These are phyloP conservation scores for Isoetes taiwanensis DNA, from an alignment of 75 land plant genomes.

Conservation along the genomic window DNA sequence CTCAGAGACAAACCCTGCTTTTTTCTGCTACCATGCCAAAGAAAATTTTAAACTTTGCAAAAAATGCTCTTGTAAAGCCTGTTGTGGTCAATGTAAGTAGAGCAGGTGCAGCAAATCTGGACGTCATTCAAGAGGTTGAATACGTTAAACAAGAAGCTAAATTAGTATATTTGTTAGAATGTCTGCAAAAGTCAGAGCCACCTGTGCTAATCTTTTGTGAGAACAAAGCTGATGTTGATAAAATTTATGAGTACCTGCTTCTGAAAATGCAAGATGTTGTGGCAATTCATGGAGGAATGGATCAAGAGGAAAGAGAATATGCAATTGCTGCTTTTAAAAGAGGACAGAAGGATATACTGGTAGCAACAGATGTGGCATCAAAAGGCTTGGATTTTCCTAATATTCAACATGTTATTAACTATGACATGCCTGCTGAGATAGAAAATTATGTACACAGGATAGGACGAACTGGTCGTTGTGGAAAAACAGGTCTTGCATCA, in stretches of 20 bases:
- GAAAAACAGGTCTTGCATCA: not conserved
- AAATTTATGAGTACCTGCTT: conserved; percentile 1
- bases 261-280: not conserved
- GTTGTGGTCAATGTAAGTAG: conserved; percentile 3
- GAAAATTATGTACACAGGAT: conserved; percentile 7
- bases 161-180: not conserved
- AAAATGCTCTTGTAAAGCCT: not conserved
- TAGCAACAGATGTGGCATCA: not conserved
- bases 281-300: conserved; percentile 1
- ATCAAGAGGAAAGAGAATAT: conserved; percentile 2
- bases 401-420: conserved; percentile 3
- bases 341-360: conserved; percentile 5
- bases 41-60: conserved; percentile 5
- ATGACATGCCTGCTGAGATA: conserved; percentile 6
- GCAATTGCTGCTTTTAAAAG: not conserved
- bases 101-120: conserved; percentile 2
- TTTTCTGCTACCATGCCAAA: conserved; percentile 8
- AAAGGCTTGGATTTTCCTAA: not conserved
- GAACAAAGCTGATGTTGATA: conserved; percentile 1
- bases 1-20: conserved; percentile 1
- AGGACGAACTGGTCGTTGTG: not conserved
- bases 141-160: conserved; percentile 6
- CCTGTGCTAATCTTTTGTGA: conserved; percentile 4
- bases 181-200: not conserved
- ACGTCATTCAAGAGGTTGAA: conserved; percentile 4